Evolutionary conservation across 1,284 basidiomycete genomes (phyloP), one percentile per base, ranked within the genome.

Genomic region (Pascua guehoae): DNA sequence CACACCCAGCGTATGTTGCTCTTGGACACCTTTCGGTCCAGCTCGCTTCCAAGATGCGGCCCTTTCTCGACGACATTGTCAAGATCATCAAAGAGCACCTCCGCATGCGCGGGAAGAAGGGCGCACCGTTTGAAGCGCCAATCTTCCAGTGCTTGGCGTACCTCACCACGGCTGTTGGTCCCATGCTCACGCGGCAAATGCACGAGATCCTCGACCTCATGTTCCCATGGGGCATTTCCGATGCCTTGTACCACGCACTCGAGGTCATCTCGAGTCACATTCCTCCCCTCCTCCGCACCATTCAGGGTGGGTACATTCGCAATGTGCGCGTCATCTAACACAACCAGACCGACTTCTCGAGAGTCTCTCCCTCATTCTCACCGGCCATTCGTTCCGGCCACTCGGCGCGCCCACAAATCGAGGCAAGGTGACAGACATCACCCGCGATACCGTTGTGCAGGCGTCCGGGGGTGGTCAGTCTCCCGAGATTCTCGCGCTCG

Each of bases 111-210:
- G 93, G 91, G 47, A 91, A 88, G 75, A 98, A 95, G 82, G 92
- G 91, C 69, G 89, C 91, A 3, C 89, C 90, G 5, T 87, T 89
- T 14, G 95, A 98, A 77, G 91, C 91, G 61, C 90, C 95, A 0
- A 94, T 98, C 64, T 98, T 99, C 72, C 91, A 98, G 80, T 98
- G 96, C 75, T 85, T 98, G 49, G 92, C 92, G 40, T 94, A 98
- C 90, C 81, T 98, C 51, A 93, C 94, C 1, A 86, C 87, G 0
- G 92, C 96, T 5, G 93, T 99, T 41, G 96, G 96, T 0, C 93
- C 94, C 1, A 95, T 94, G 71, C 81, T 99, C 51, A 98, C 96
- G 0, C 91, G 94, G 70, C 83, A 96, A 57, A 83, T 98, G 66
- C 96, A 98, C 75, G 96, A 98, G 70, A 88, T 98, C 65, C 84